These are phyloP conservation scores for Alternaria sp. DNA, from an alignment of 2,329 filamentous ascomycete species.

Conservation along the genomic window DNA sequence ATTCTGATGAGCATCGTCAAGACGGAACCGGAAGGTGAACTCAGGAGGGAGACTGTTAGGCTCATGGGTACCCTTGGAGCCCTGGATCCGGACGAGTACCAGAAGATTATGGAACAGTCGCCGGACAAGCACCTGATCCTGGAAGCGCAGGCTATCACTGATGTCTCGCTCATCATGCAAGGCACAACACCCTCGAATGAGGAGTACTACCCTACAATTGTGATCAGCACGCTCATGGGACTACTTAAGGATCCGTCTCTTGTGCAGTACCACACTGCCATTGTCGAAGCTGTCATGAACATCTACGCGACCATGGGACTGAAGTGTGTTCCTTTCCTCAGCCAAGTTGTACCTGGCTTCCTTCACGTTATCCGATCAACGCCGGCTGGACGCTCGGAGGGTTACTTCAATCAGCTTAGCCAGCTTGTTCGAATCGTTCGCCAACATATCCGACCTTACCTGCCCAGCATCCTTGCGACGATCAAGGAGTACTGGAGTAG, in stretches of 20 bases:
- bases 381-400: slow-evolving; percentile 78
- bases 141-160: slow-evolving; percentile 75
- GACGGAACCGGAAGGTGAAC: slow-evolving; percentile 82
- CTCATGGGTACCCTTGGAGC: slow-evolving; percentile 94
- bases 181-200: slow-evolving; percentile 95
- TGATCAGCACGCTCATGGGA: slow-evolving; percentile 92
- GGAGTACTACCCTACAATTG: slow-evolving; percentile 97
- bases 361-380: slow-evolving; percentile 86
- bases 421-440: slow-evolving; percentile 93
- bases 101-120: slow-evolving; percentile 88
- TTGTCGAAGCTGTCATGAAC: slow-evolving; percentile 98
- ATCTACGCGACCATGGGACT: slow-evolving; percentile 96
- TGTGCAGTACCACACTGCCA: slow-evolving; percentile 86
- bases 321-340: slow-evolving; percentile 94
- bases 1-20: slow-evolving; percentile 94
- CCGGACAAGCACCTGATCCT: slow-evolving; percentile 78
- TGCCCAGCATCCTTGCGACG: slow-evolving; percentile 84
- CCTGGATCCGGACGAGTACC: slow-evolving; percentile 94
- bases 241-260: slow-evolving; percentile 92
- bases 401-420: slow-evolving; percentile 96
- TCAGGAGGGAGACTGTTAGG: slow-evolving; percentile 94
- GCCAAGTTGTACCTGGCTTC: slow-evolving; percentile 93
- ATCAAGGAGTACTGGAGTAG: slow-evolving; percentile 90
- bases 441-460: slow-evolving; percentile 91
- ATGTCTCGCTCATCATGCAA: slow-evolving; percentile 98